phyloP scores from a whole-genome alignment of 352 stramenopile genomes.

The Bremia lactucae region DNA sequence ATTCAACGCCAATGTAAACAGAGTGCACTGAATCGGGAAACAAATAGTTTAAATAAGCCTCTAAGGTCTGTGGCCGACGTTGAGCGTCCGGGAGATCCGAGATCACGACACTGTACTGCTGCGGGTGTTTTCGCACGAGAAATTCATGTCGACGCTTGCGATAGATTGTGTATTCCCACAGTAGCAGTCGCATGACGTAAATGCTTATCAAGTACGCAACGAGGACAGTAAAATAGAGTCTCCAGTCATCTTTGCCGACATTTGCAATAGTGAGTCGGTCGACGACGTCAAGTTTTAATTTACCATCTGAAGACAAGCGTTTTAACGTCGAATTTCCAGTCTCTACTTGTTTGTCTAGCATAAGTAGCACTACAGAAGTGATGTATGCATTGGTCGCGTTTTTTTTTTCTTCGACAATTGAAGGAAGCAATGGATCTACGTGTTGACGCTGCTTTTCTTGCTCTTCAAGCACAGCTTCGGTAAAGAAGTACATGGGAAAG shows the following conservation, averaged over 20 bases:
- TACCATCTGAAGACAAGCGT: conserved; percentile 15
- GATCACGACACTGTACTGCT: conserved; percentile 70
- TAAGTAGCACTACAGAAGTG: conserved; percentile 21
- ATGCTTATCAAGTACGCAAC: conserved; percentile 38
- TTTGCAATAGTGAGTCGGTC: conserved; percentile 64
- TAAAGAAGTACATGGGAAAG: conserved; percentile 60
- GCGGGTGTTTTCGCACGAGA: conserved; percentile 36
- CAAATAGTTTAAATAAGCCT: conserved; percentile 55
- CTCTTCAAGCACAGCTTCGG: conserved; percentile 26
- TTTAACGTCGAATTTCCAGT: conserved; percentile 6
- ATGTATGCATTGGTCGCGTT: conserved; percentile 7
- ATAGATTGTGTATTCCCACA: conserved; percentile 48
- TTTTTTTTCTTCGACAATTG: neutral
- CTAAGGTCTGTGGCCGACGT: conserved; percentile 41
- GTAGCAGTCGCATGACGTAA: conserved; percentile 47
- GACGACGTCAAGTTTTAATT: conserved; percentile 42
- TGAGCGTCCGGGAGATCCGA: conserved; percentile 47
- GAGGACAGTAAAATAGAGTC: conserved; percentile 50
- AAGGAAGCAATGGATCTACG: conserved; percentile 13
- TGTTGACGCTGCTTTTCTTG: conserved; percentile 19
- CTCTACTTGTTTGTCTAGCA: conserved; percentile 14
- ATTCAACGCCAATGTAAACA: conserved; percentile 70
- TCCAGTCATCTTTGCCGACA: conserved; percentile 47
- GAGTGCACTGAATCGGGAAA: conserved; percentile 52
- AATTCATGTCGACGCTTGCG: conserved; percentile 55